Evolutionary conservation across 2,329 filamentous ascomycete genomes (phyloP), one percentile per base, ranked within the genome.

Genomic region (Beauveria sp.): DNA sequence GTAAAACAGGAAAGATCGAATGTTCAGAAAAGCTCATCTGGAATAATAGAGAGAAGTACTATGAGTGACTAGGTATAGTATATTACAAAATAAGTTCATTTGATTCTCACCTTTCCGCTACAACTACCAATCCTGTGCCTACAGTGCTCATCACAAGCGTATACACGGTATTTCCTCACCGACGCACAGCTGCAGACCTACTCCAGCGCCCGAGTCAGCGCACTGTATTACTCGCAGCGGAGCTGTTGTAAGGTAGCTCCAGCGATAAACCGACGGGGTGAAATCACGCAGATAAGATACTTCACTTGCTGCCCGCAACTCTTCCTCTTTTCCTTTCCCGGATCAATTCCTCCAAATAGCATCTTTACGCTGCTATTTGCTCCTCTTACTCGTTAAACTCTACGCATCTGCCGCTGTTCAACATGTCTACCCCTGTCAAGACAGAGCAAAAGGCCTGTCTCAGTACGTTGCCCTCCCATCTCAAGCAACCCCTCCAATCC

Each of bases 371-470:
- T 24, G 50, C 51, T 54, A 41, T 40, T 60, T 48, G 22, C 6
- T 44, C 12, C 20, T 44, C n/a, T 53, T 62, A 43, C 54, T 48
- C 52, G 55, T 48, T 52, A 26, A 53, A 61, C n/a, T 40, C 14
- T 14, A 44, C n/a, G 5, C 18, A 44, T 28, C 37, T 28, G 41
- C 26, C 41, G n/a, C 41, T 7, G 37, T 47, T 52, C 53, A 59
- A 56, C 34, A 63, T 62, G 62, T 62, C 67, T 71, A 74, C 68
- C 69, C 82, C 81, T 79, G 76, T 80, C 72, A 79, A 78, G 69
- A 79, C 81, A 69, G 79, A 81, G 65, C 82, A 84, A 60, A 84
- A 84, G 73, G 82, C 82, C 69, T 84, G 82, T 75, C 79, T 85
- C 72, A 84, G 81, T 84, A 83, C 73, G 81, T 83, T 73, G 65